Base-by-base conservation (phyloP, 2,329 filamentous ascomycete genomes). In the Colletotrichum eremochloae region DNA sequence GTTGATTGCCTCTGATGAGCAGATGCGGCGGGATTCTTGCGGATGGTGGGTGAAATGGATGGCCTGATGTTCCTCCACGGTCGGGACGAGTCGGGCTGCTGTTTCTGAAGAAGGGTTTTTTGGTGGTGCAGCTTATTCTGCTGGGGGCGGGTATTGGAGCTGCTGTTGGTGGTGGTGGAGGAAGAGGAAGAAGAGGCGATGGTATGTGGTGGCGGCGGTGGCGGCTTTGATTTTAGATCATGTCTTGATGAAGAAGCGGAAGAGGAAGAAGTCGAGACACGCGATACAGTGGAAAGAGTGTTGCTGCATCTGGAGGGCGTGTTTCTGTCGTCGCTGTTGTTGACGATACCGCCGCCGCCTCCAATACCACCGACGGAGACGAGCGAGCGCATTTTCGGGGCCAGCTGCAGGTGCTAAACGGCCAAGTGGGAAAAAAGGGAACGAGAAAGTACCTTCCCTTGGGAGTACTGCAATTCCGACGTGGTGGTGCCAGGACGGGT, bases 21-120 rank as follows among this genome's bases (percentile, higher is more conserved):
- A 63, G 60, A 29, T 24, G 60, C 14, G 44, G 57, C 57, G 60
- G 65, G 65, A 38, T 42, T 60, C 52, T 63, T 72, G 69, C 65
- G 65, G 44, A 66, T 38, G 65, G 69, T 66, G 46, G 69, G 69
- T 12, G 69, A 53, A 38, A 72, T 67, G 53, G 69, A 72, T 72
- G 69, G 69, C 60, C 69, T 72, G 69, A 72, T 69, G 65, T 64
- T 72, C n/a, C 65, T 68, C 24, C 31, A 29, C 11, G 55, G 31
- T 63, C 69, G 69, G 69, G 69, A 69, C 48, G 69, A 48, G 65
- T 72, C 69, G 69, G 65, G 60, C 66, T 24, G 48, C 18, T 33
- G 46, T 24, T 63, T 40, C n/a, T 38, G 44, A 31, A 62, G 20
- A 24, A 63, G 46, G 4, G 38, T 48, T 63, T 72, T 68, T 67